These are phyloP conservation scores for Geotrichum candidum DNA, from an alignment of 1,139 yeast species.

Conservation along the genomic window DNA sequence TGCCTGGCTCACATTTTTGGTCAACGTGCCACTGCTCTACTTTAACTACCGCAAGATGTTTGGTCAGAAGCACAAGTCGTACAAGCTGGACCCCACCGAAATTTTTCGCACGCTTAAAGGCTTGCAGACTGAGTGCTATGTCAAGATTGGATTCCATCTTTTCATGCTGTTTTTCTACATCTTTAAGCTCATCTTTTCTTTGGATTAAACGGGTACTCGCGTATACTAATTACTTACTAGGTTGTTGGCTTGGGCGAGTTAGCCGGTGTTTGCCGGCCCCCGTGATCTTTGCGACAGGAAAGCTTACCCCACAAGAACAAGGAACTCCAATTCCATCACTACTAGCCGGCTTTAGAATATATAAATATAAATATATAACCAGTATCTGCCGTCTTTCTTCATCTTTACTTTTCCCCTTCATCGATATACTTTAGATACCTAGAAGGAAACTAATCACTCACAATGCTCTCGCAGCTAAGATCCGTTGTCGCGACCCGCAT, in stretches of 20 bases:
- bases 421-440: not conserved
- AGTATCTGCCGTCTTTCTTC: not conserved
- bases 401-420: not conserved
- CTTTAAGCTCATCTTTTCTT: constrained; percentile 68
- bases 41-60: constrained; percentile 65
- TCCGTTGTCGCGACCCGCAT: not conserved
- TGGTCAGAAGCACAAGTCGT: constrained; percentile 45
- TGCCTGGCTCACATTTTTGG: constrained; percentile 77
- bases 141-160: constrained; percentile 81
- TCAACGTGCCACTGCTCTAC: constrained; percentile 73
- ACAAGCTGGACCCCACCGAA: constrained; percentile 87
- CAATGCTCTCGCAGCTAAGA: not conserved
- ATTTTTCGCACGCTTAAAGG: constrained; percentile 84
- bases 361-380: not conserved
- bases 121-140: constrained; percentile 81
- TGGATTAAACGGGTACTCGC: not conserved
- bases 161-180: constrained; percentile 85
- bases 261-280: constrained; percentile 4
- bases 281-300: not conserved
- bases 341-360: not conserved
- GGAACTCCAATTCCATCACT: not conserved
- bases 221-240: not conserved
- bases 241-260: not conserved
- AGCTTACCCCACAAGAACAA: not conserved
- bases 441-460: not conserved